Percentiles rank a stretch among this genome's conserved stretches.
Conservation (phyloP, 108 stramenopile genomes). For the Pseudonitzschia multiseries region DNA sequence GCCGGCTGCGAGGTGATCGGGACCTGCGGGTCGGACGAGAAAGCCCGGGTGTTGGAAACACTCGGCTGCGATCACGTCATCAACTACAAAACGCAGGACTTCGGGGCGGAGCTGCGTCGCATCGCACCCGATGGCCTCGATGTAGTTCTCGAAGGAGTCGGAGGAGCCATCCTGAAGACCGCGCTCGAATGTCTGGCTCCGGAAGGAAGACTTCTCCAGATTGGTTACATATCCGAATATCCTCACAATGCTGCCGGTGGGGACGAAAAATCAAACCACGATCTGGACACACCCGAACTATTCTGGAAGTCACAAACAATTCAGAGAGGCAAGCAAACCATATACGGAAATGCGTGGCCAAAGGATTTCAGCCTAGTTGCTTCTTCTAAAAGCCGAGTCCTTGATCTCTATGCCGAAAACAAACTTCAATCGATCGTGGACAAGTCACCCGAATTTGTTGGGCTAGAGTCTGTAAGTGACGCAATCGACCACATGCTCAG, state of each 20-base stretch:
- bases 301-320: conserved; percentile 14
- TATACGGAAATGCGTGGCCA: conserved; percentile 15
- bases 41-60: neutral
- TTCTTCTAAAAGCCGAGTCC: neutral
- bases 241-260: neutral
- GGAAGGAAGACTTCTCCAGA: neutral
- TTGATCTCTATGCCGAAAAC: conserved; percentile 6
- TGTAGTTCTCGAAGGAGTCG: conserved; percentile 4
- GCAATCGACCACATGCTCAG: conserved; percentile 13
- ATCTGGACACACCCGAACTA: conserved; percentile 1
- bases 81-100: neutral
- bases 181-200: neutral
- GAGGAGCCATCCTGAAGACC: neutral
- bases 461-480: conserved; percentile 13
- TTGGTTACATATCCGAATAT: conserved; percentile 10
- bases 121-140: conserved; percentile 1
- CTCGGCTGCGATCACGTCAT: conserved; percentile 5
- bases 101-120: neutral
- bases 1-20: neutral
- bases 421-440: conserved; percentile 13
- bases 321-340: conserved; percentile 7
- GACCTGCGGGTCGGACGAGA: neutral
- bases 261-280: neutral
- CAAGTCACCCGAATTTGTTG: conserved; percentile 3
- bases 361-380: neutral